A percentile compares a stretch with the other conserved stretches of the same genome.
Evolutionary conservation across 441 rosid species (phyloP).

Genomic region (Rhodomyrtus psidioides): DNA sequence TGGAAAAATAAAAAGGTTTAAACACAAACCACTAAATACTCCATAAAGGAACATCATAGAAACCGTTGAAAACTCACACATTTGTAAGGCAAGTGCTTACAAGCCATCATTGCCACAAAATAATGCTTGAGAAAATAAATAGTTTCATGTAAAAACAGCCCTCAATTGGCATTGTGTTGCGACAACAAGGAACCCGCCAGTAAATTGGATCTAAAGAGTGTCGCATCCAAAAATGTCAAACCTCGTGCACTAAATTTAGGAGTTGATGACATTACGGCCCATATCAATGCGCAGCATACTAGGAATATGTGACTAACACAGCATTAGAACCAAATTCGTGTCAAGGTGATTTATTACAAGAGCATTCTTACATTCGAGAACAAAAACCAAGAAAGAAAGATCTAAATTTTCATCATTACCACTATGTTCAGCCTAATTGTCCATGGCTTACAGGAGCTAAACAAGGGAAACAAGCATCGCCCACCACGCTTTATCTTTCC

Average conservation of each 20-base stretch:
- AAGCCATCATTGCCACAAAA: neutral
- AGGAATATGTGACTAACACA: neutral
- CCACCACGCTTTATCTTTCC: neutral
- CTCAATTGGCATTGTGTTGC: neutral
- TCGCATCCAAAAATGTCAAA: neutral
- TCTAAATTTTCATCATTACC: neutral
- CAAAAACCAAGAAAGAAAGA: neutral
- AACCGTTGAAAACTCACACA: neutral
- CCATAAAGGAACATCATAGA: neutral
- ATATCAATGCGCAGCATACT: neutral
- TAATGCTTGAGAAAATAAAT: neutral
- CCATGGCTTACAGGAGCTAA: neutral
- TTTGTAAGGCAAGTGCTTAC: neutral
- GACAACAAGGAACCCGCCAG: neutral
- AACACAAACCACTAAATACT: neutral
- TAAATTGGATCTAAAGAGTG: neutral
- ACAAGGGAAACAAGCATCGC: neutral
- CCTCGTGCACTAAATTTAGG: neutral
- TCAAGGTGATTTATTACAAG: neutral
- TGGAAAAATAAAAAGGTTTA: slow-evolving; percentile 16
- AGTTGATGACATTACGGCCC: neutral
- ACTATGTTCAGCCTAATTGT: neutral
- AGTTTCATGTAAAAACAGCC: neutral
- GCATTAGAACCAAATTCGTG: neutral
- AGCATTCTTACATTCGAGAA: neutral